Evolutionary conservation across 2,329 filamentous ascomycete species (phyloP).

Genomic region (Alternaria arbusti): DNA sequence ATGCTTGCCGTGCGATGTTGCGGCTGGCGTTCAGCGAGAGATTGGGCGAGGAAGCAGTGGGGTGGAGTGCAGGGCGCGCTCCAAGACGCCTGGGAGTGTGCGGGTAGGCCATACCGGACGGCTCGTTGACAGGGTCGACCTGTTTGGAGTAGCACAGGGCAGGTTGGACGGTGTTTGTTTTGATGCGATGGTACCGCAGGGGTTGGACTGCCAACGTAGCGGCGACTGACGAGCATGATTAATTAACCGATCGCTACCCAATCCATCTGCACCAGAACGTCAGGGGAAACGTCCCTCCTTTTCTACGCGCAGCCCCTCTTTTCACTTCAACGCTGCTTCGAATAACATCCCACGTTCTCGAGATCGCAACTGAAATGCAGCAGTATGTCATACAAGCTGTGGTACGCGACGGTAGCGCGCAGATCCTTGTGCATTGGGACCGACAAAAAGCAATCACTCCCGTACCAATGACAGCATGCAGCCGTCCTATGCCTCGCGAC

Average conservation of each 20-base stretch:
- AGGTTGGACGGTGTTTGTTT: slow-evolving; percentile 22
- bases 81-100: slow-evolving; percentile 51
- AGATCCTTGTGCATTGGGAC: neutral
- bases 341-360: neutral
- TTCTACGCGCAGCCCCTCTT: neutral
- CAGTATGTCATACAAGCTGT: neutral
- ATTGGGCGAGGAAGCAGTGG: slow-evolving; percentile 52
- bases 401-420: neutral
- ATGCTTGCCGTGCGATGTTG: slow-evolving; percentile 71
- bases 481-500: neutral
- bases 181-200: slow-evolving; percentile 12
- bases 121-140: slow-evolving; percentile 14
- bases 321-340: neutral
- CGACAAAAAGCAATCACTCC: neutral
- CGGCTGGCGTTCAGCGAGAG: slow-evolving; percentile 49
- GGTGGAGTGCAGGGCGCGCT: slow-evolving; percentile 50
- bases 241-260: slow-evolving; percentile 13
- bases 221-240: slow-evolving; percentile 8
- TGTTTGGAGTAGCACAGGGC: slow-evolving; percentile 14
- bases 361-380: neutral
- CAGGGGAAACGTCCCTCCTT: slow-evolving; percentile 1
- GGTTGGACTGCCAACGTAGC: slow-evolving; percentile 6
- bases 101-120: slow-evolving; percentile 44
- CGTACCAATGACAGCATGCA: neutral
- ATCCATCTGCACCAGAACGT: neutral